phyloP scores from a whole-genome alignment of 345 rosid species.

The Eucalyptus pumila region DNA sequence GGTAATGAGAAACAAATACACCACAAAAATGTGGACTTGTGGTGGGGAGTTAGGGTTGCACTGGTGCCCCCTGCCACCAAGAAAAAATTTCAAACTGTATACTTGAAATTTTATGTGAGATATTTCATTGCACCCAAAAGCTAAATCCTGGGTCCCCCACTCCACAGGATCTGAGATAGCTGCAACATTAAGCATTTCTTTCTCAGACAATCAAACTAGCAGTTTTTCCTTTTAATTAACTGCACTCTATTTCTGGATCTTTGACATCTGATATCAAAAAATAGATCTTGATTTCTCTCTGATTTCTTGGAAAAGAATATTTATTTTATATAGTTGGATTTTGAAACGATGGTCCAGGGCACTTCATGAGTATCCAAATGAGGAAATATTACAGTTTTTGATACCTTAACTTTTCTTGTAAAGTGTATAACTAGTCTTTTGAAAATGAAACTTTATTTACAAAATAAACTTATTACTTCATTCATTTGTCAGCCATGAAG shows the following conservation, averaged over 20 bases:
- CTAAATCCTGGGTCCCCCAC: background rate
- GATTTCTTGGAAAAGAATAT: background rate
- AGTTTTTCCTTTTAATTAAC: background rate
- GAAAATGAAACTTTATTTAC: background rate
- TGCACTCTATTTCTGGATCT: background rate
- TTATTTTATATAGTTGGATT: background rate
- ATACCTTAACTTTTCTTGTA: background rate
- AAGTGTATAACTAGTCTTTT: background rate
- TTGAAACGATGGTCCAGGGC: background rate
- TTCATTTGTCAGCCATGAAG: background rate
- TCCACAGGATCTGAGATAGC: background rate
- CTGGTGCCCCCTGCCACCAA: background rate
- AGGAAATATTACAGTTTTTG: background rate
- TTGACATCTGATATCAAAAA: background rate
- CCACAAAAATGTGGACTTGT: background rate
- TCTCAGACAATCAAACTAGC: background rate
- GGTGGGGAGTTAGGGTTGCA: background rate
- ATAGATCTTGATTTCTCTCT: background rate
- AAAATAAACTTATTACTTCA: background rate
- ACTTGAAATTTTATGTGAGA: background rate
- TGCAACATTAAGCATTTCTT: background rate
- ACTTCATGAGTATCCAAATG: background rate
- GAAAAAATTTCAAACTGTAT: background rate
- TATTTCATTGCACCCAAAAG: background rate
- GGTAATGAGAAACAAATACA: background rate